A percentile compares a stretch with the other conserved stretches of the same genome.
Evolutionary conservation across 2,329 filamentous ascomycete genomes (phyloP).

Genomic region (Cercospora berteroae): DNA sequence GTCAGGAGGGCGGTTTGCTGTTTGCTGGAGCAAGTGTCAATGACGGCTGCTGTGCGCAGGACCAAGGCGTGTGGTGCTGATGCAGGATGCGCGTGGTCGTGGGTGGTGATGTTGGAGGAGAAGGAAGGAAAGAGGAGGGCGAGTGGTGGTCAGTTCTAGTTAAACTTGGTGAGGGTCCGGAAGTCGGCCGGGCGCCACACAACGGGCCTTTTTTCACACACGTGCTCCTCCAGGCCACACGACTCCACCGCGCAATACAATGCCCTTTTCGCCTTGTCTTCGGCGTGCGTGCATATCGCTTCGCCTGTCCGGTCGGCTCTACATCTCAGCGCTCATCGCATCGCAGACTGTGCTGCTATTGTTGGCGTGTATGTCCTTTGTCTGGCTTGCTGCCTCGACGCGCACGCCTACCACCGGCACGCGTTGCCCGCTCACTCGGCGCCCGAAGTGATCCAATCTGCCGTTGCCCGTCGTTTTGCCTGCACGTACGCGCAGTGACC

Average conservation of each 20-base stretch:
- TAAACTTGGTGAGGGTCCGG: neutral
- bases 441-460: conserved; percentile 2
- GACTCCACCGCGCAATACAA: neutral
- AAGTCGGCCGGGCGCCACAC: neutral
- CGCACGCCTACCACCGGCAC: neutral
- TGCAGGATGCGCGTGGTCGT: neutral
- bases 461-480: conserved; percentile 2
- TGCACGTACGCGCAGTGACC: conserved; percentile 4
- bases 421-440: neutral
- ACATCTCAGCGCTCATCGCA: neutral
- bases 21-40: conserved; percentile 16
- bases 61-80: conserved; percentile 11
- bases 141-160: neutral
- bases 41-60: conserved; percentile 17
- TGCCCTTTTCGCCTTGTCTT: neutral
- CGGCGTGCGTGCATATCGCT: neutral
- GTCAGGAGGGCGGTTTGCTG: conserved; percentile 9
- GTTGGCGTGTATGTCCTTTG: neutral
- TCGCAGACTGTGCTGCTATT: neutral
- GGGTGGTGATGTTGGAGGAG: conserved; percentile 11
- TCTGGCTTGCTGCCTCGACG: neutral
- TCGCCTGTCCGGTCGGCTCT: neutral
- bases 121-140: neutral
- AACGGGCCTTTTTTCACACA: neutral
- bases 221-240: neutral